Base-by-base conservation (phyloP, 164 flowering plant genomes). In the Tetracentron sinense region DNA sequence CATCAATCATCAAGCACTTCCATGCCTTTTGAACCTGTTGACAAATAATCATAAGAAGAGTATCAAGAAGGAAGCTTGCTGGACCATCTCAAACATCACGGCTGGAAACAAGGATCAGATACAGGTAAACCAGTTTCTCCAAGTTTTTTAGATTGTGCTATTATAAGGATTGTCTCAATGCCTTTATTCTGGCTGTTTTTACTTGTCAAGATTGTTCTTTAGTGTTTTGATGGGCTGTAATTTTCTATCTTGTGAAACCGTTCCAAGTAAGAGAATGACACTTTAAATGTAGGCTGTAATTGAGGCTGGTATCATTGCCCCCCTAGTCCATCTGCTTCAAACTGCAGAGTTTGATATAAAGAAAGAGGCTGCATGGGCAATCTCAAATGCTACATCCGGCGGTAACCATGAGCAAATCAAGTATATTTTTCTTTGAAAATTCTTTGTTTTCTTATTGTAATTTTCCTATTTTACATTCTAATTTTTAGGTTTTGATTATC, bases 41-140 rank as follows among this genome's bases (percentile, higher is more conserved):
- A 72, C 81, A 2, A 66, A 77, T 70, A 79, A 69, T 71, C 67
- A 80, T 54, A 84, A 88, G 78, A 85, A 84, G 73, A 85, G 89
- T 76, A 88, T 88, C 64, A 86, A 85, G 77, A 85, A 82, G 73
- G 93, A 87, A 73, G 88, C 93, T 51, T 87, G 93, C 68, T 87
- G 94, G 94, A 87, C 94, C 55, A 83, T 85, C 59, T 87, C 94
- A n/a, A 87, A 87, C 69, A 85, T 87, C 63, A 88, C 94, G 16
- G 94, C 94, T 44, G 94, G 94, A 51, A 88, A 81, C 63, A 78
- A 71, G 54, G 78, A 78, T 20, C 94, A 88, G 64, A 88, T 85
- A 71, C 94, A 88, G 90, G 93, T 82, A 51, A 61, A 14, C 44
- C 48, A 30, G 17, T 8, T 38, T 12, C 14, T 8, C n/a, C 44